Base-by-base conservation (phyloP, 139 green algal genomes). In the Volvox reticuliferus region DNA sequence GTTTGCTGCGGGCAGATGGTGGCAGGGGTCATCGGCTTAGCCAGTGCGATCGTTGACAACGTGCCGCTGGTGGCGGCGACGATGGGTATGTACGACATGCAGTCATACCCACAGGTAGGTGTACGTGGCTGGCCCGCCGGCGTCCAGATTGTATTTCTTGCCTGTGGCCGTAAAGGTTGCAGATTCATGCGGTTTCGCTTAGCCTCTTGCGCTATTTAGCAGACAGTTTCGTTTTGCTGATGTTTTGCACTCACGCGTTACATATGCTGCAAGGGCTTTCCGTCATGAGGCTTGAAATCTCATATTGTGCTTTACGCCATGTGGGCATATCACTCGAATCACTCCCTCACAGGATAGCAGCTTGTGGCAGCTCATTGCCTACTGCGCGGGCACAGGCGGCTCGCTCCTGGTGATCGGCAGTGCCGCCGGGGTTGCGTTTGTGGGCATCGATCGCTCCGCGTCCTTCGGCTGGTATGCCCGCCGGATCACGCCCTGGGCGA, bases 1-100 rank as follows among this genome's bases (percentile, higher is more conserved):
- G 6, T 73, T 12, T 28, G 24, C 6, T 73, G 19, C 3, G 21
- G 12, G 81, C 83, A 88, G 83, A 2, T 97, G 22, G 93, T 97
- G 1, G 96, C 95, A 20, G 80, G 77, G 35, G 32, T 86, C 28
- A 98, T 98, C 86, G 96, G 96, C 44, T 50, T 98, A 21, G 95
- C 89, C 1, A 95, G 87, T 18, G 95, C 96, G 0, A 80, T 98
- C 16, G 96, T 98, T 55, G 96, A 98, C 92, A 98, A 98, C 90
- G 96, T 97, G 79, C 95, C 95, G 1, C 95, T 97, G 50, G 96
- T 98, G 33, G 96, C 96, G 0, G 96, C 95, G n/a, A 97, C 96
- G 13, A 97, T 97, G 93, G 96, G 95, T 77, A 97, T 98, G 96
- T 97, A 97, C 80, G 93, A 95, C 89, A 30, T 93, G 44, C 24